Evolutionary conservation across 2,329 filamentous ascomycete genomes (phyloP).

Genomic region (Exophiala spinifera): DNA sequence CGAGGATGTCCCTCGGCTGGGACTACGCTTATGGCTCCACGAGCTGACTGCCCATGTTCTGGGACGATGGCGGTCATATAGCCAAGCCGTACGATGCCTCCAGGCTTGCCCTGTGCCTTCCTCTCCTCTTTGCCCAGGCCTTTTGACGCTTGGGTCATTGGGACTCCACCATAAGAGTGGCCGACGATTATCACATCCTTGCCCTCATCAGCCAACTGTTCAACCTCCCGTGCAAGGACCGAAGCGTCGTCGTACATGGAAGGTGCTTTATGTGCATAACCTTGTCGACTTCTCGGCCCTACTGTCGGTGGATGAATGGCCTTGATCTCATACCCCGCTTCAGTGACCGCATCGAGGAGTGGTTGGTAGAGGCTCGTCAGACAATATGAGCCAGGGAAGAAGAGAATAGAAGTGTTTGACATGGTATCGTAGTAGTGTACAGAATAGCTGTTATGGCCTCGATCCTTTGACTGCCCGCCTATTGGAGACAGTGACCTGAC

Average conservation of each 20-base stretch:
- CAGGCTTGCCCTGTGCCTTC: constrained; percentile 29
- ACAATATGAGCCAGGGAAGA: constrained; percentile 18
- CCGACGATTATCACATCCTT: constrained; percentile 33
- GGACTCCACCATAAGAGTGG: constrained; percentile 36
- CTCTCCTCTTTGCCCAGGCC: constrained; percentile 34
- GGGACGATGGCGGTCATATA: constrained; percentile 38
- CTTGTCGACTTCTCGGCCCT: constrained; percentile 21
- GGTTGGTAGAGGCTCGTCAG: constrained; percentile 13
- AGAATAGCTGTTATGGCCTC: too few relatives aligned
- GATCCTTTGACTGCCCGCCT: too few relatives aligned
- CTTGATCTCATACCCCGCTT: constrained; percentile 15
- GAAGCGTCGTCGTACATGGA: constrained; percentile 36
- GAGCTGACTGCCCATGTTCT: constrained; percentile 26
- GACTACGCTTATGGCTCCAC: constrained; percentile 4
- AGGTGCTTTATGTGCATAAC: constrained; percentile 21
- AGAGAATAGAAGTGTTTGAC: constrained; percentile 13
- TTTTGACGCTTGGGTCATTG: constrained; percentile 21
- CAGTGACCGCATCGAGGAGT: constrained; percentile 10
- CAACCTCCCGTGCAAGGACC: constrained; percentile 28
- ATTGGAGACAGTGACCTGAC: too few relatives aligned
- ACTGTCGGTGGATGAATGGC: constrained; percentile 17
- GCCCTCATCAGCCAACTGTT: constrained; percentile 24
- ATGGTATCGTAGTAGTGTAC: too few relatives aligned
- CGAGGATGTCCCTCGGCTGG: constrained; percentile 7
- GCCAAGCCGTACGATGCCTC: constrained; percentile 36